Base-by-base conservation (phyloP, 1,284 basidiomycete genomes). In the Cutaneotrichosporon sp. region DNA sequence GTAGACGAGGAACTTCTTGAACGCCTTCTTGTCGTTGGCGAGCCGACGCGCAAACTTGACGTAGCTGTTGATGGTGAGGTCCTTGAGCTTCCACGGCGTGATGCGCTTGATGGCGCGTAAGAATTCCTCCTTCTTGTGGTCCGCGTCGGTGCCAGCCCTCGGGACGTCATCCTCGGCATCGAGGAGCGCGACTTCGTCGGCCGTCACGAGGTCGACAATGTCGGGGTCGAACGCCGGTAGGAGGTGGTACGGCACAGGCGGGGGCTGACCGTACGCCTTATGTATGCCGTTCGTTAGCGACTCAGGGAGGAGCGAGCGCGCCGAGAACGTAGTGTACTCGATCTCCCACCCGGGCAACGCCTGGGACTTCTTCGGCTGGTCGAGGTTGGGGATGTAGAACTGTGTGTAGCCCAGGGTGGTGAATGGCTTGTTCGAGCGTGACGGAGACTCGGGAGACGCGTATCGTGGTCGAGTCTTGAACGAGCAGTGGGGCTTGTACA, bases 51-150 rank as follows among this genome's bases (percentile, higher is more conserved):
- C 92, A 56, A 95, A 83, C 71, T 83, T 83, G 67, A 91, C 81
- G 87, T 91, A 93, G 65, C 87, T 87, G 64, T 83, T 81, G 49
- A 96, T 87, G 63, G 92, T 96, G 82, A 92, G 81, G 76, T 90
- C 90, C 62, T 70, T 75, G 85, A 91, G 81, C 70, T 75, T 81
- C 80, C 89, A 95, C 65, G 88, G 90, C 71, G 86, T 87, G 69
- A 86, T 88, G 78, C 83, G 85, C 70, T 84, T 85, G 80, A 80
- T 51, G 31, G 66, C 69, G 56, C 71, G 65, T 26, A 72, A 61
- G 59, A 76, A 77, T 58, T 66, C 68, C 21, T 58, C 65, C 63
- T 57, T 65, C 51, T 55, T 61, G 34, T 31, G 56, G 40, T 22
- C 13, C 38, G 8, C 50, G 9, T 7, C 16, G 31, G 3, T 14